Base-by-base conservation (phyloP, 176 grass and related monocot species). In the Ensete glaucum region DNA sequence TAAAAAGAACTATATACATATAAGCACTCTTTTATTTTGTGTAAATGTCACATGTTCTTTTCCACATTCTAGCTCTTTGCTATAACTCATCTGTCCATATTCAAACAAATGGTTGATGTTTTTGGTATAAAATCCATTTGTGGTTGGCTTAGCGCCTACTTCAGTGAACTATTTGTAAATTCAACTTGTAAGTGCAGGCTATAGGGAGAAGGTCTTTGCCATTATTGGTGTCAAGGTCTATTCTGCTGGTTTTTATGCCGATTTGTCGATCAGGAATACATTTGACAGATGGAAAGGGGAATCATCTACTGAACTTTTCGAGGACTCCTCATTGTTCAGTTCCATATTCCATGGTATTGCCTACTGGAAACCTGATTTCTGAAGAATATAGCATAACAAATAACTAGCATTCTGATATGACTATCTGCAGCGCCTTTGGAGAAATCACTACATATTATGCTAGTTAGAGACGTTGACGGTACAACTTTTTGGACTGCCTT, bases 401-500 rank as follows among this genome's bases (percentile, higher is more conserved):
- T 64, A 52, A 62, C n/a, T 56, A 0, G 3, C 29, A 19, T 51
- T 68, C 76, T 96, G 72, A 89, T 73, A 8, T 14, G 49, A 67
- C 48, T 67, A 77, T 54, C 26, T 90, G 68, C 81, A 92, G 93
- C 85, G 78, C 83, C 77, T 5, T 50, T 79, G 77, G 87, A 85
- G 79, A 96, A 96, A 87, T 92, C 87, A 62, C 76, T 96, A 74
- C 84, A 69, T 63, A 96, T 96, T 77, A 83, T 81, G 81, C 85
- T 96, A 43, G 85, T 96, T 52, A 90, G 93, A 90, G 87, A 81
- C 57, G 83, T 96, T 34, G 87, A 92, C 66, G 89, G 87, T 26
- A 90, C 90, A 71, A 96, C 93, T 50, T 92, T 96, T 66, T 87
- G 88, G 83, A 89, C 90, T 58, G 93, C 93, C 59, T 83, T 96